Evolutionary conservation across 2,329 filamentous ascomycete genomes (phyloP), one percentile per base, ranked within the genome.

Genomic region (Graphiopsis chlorocephala): DNA sequence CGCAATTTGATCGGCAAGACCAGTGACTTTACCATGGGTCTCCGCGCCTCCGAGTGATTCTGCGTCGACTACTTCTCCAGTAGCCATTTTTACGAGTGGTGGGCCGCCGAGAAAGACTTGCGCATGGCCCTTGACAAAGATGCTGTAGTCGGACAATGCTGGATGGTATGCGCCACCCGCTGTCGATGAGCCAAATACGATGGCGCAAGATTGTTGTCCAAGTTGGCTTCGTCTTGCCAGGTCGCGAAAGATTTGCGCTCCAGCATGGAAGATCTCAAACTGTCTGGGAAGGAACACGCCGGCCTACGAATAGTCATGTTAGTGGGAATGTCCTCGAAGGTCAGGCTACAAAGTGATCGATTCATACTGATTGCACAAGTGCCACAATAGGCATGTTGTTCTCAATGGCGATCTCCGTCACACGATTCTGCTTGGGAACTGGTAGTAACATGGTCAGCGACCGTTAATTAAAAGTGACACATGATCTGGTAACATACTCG

Each of bases 51-150:
- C 80, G 1, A 82, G 71, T 48, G 72, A 73, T 63, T 82, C 80
- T 0, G 80, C 78, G 1, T 71, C 77, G 23, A 79, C 75, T 0
- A 77, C 67, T 59, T 82, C 80, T 2, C 80, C 79, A 0, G 79
- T 82, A 0, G 80, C 80, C 80, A 81, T 81, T 65, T 81, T 80
- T 1, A 82, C 79, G 8, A 82, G 71, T 0, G 80, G 80, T 0
- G 80, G 80, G 0, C 80, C 79, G 7, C 75, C 80, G 0, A 82
- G 72, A 58, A 81, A 82, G 0, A 78, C 79, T 63, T 82, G 80
- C 0, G 78, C 80, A 65, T 82, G 78, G 15, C 77, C 73, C 48
- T 79, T 71, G 0, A 80, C 78, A 55, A 79, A 79, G 42, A 80
- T 78, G 8, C 78, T 80, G 61, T 81, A 80, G 64, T 81, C 74